phyloP scores from a whole-genome alignment of 2,329 filamentous ascomycete species.

The Truncatella angustata region DNA sequence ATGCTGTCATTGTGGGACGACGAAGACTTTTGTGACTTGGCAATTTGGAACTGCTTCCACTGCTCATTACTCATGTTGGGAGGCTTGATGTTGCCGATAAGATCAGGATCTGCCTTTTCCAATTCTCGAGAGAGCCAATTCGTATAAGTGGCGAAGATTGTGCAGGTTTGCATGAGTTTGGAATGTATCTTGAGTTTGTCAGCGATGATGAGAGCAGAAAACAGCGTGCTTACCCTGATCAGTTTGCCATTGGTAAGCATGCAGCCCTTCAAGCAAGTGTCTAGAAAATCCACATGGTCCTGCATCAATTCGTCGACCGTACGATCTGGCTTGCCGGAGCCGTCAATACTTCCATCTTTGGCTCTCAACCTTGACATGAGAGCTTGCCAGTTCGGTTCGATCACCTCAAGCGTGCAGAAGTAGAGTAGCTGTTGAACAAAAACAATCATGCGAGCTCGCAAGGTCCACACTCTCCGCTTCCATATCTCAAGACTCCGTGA shows the following conservation, averaged over 20 bases:
- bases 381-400: conserved; percentile 94
- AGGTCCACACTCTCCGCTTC: conserved; percentile 89
- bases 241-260: conserved; percentile 98
- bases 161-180: conserved; percentile 94
- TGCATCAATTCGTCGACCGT: conserved; percentile 99
- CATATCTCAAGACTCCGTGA: conserved; percentile 77
- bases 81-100: conserved; percentile 58
- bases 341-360: conserved; percentile 47
- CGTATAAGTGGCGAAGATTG: conserved; percentile 88
- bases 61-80: conserved; percentile 59
- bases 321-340: conserved; percentile 42
- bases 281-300: conserved; percentile 96
- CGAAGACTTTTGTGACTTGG: conserved; percentile 38
- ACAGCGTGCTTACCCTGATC: conserved; percentile 62
- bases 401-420: conserved; percentile 95
- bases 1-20: conserved; percentile 26
- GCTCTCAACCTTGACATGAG: conserved; percentile 84
- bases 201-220: conserved; percentile 1
- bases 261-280: conserved; percentile 97
- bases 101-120: conserved; percentile 77
- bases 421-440: conserved; percentile 97
- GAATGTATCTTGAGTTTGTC: conserved; percentile 74
- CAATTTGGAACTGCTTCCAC: conserved; percentile 56
- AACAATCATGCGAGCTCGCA: conserved; percentile 90
- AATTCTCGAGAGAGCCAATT: conserved; percentile 83